A percentile compares a stretch with the other conserved stretches of the same genome.
Evolutionary conservation across 345 rosid species (phyloP).

Genomic region (Lepidium didymum): DNA sequence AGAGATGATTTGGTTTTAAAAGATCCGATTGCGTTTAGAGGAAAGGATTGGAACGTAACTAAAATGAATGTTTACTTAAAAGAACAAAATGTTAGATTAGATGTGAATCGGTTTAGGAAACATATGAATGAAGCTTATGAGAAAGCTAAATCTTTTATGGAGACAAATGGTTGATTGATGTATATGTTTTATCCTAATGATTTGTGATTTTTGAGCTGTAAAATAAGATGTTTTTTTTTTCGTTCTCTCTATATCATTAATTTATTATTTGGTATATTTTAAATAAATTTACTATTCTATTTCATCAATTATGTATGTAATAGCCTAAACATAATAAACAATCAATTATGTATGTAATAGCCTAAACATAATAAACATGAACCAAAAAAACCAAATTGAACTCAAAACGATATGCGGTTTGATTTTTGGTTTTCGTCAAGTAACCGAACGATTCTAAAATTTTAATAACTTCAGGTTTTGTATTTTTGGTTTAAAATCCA

Average conservation of each 20-base stretch:
- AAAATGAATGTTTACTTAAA: slow-evolving; percentile 51
- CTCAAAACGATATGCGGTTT: no score
- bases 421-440: no score
- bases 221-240: neutral
- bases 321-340: no score
- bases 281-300: neutral
- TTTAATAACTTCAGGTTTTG: no score
- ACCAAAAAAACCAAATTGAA: no score
- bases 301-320: neutral
- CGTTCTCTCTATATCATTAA: neutral
- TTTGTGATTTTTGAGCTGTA: neutral
- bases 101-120: slow-evolving; percentile 37
- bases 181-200: neutral
- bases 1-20: slow-evolving; percentile 33
- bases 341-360: neutral
- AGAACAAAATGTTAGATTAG: slow-evolving; percentile 49
- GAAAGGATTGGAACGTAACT: slow-evolving; percentile 30
- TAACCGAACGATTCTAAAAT: no score
- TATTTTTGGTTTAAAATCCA: no score
- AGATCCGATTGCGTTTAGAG: slow-evolving; percentile 35
- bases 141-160: slow-evolving; percentile 41
- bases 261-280: neutral
- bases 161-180: slow-evolving; percentile 8
- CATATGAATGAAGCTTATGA: slow-evolving; percentile 31
- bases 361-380: no score